A percentile compares a stretch with the other conserved stretches of the same genome.
Evolutionary conservation across 768 basidiomycete genomes (phyloP).

Genomic region (Harrya chromipes): DNA sequence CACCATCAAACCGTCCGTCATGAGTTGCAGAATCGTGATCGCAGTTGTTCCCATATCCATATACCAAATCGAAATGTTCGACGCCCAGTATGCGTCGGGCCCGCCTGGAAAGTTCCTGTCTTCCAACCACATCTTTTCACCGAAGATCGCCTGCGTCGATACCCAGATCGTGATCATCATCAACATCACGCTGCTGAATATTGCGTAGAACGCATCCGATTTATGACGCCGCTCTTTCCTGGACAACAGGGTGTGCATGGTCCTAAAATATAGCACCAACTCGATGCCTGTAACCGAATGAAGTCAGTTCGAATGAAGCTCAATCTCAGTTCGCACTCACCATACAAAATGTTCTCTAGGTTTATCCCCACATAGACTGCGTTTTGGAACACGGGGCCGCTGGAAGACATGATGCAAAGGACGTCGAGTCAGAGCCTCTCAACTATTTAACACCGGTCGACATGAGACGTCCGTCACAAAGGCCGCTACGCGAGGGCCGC

Average conservation of each 20-base stretch:
- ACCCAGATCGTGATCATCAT: constrained; percentile 34
- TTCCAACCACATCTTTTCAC: constrained; percentile 37
- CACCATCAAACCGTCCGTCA: constrained; percentile 40
- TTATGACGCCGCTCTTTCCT: neutral
- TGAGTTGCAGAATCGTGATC: constrained; percentile 30
- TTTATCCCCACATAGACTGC: constrained; percentile 26
- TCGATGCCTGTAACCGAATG: constrained; percentile 16
- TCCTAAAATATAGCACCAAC: constrained; percentile 24
- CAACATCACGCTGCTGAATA: constrained; percentile 28
- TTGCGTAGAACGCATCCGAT: constrained; percentile 19
- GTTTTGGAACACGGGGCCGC: constrained; percentile 18
- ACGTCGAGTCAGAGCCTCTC: neutral
- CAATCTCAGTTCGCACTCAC: constrained; percentile 2
- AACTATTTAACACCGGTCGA: too few relatives aligned
- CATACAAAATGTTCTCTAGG: constrained; percentile 25
- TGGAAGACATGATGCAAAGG: constrained; percentile 15
- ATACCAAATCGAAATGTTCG: constrained; percentile 27
- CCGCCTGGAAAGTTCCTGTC: constrained; percentile 34
- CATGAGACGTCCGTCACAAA: neutral
- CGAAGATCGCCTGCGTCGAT: constrained; percentile 28
- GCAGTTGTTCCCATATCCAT: constrained; percentile 30
- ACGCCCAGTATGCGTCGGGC: constrained; percentile 30
- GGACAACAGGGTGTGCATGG: constrained; percentile 19
- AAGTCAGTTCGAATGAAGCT: neutral
- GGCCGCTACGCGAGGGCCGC: neutral